Base-by-base conservation (phyloP, 164 flowering plant genomes). In the Tetracentron sinense region DNA sequence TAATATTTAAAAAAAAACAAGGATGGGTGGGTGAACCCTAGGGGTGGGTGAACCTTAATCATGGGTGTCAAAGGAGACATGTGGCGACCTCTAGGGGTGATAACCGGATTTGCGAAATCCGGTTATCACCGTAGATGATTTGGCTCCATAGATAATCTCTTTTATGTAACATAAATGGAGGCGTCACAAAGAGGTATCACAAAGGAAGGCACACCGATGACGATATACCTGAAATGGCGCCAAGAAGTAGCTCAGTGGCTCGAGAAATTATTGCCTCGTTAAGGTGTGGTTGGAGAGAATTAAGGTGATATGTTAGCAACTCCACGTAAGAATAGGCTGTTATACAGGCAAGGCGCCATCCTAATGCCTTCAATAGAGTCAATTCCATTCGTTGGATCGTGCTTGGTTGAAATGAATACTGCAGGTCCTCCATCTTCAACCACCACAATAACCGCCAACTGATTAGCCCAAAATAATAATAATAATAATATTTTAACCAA, bases 341-440 rank as follows among this genome's bases (percentile, higher is more conserved):
- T 22, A 72, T 51, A 44, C 78, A 72, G 23, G 59, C 52, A 25
- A 84, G 69, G 19, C 74, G 82, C 94, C 94, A 88, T 20, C 29
- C 72, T 49, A 88, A 56, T 4, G 74, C 70, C 65, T 76, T 33
- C 53, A 81, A 46, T 28, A 84, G 73, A 10, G 49, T 69, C 64
- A 85, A 25, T 59, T 88, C 94, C 89, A 81, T 82, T 53, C 53
- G 54, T 23, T 75, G 82, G 52, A 85, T 77, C 30, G 65, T 67
- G 21, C 60, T 67, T 3, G 77, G 47, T 47, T 71, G 66, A 58
- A 84, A 85, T 17, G 68, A 63, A 67, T 79, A 54, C 12, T 75
- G 72, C 21, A 74, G 51, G 70, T 67, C 78, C 30, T 80, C 85
- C 79, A 68, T 64, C 87, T 81, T 71, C 68, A 56, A 56, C 30